A percentile compares a stretch with the other conserved stretches of the same genome.
These are phyloP conservation scores for Elaeis oleifera DNA, from an alignment of 202 grass and related monocot genomes.

Conservation along the genomic window DNA sequence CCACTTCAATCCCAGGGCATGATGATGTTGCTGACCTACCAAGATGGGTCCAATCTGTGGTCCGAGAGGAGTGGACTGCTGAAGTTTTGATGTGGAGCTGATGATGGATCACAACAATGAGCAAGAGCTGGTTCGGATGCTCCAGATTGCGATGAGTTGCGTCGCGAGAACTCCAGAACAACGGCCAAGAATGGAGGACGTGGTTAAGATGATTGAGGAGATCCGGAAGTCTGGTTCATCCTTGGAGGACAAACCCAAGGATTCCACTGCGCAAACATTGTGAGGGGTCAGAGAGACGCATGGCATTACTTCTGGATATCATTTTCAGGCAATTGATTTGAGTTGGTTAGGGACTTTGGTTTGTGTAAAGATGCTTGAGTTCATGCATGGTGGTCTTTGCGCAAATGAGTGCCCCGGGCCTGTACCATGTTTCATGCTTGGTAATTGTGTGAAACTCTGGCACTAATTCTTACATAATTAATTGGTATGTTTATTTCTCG, in stretches of 20 bases:
- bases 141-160: slow-evolving; percentile 79
- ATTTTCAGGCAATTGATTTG: no score
- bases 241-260: slow-evolving; percentile 35
- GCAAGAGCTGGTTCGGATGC: slow-evolving; percentile 91
- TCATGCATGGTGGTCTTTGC: slow-evolving; percentile 2
- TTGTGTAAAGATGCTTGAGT: no score
- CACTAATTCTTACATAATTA: not conserved
- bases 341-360: no score
- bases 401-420: not conserved
- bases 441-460: not conserved
- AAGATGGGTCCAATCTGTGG: slow-evolving; percentile 86
- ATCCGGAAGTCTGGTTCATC: slow-evolving; percentile 43
- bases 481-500: not conserved
- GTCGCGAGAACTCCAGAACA: slow-evolving; percentile 46
- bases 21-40: slow-evolving; percentile 69
- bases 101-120: slow-evolving; percentile 59
- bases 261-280: slow-evolving; percentile 25
- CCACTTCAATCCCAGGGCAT: slow-evolving; percentile 71
- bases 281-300: not conserved
- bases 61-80: slow-evolving; percentile 93
- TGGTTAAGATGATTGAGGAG: slow-evolving; percentile 69
- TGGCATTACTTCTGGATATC: no score
- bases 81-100: slow-evolving; percentile 78
- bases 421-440: not conserved
- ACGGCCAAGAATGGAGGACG: slow-evolving; percentile 60